Conservation (phyloP, 2,329 filamentous ascomycete species). For the Chaetomium strumarium region DNA sequence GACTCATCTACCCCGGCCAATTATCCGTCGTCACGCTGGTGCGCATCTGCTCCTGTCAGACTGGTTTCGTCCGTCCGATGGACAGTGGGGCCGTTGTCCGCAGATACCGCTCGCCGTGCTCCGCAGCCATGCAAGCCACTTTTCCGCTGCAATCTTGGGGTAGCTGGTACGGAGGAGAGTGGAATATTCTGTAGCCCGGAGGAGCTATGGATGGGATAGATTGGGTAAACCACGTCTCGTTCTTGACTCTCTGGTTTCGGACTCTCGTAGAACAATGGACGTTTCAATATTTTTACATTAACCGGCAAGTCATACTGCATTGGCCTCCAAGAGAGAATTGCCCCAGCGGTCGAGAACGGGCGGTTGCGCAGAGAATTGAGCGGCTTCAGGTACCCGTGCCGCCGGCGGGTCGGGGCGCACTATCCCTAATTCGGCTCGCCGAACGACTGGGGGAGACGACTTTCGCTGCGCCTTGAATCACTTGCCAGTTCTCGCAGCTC, state of each 20-base stretch:
- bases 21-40: not conserved
- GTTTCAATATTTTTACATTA: not conserved
- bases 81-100: slow-evolving; percentile 7
- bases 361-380: slow-evolving; percentile 13
- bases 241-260: no score
- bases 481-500: slow-evolving; percentile 11
- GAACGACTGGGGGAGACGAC: slow-evolving; percentile 19
- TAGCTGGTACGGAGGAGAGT: slow-evolving; percentile 10
- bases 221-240: no score
- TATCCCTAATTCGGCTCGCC: slow-evolving; percentile 25
- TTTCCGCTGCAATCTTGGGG: slow-evolving; percentile 7
- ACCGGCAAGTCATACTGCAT: not conserved
- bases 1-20: slow-evolving; percentile 14
- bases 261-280: no score
- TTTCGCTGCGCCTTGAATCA: slow-evolving; percentile 24
- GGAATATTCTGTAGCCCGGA: slow-evolving; percentile 19
- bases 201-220: no score
- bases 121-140: slow-evolving; percentile 21
- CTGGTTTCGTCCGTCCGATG: not conserved
- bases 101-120: slow-evolving; percentile 23
- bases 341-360: not conserved
- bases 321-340: not conserved
- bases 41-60: slow-evolving; percentile 9
- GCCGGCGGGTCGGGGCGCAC: not conserved
- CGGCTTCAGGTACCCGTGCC: slow-evolving; percentile 11